A percentile compares a stretch with the other conserved stretches of the same genome.
Conservation (phyloP, 108 stramenopile species). For the Pseudonitzschia pungens region DNA sequence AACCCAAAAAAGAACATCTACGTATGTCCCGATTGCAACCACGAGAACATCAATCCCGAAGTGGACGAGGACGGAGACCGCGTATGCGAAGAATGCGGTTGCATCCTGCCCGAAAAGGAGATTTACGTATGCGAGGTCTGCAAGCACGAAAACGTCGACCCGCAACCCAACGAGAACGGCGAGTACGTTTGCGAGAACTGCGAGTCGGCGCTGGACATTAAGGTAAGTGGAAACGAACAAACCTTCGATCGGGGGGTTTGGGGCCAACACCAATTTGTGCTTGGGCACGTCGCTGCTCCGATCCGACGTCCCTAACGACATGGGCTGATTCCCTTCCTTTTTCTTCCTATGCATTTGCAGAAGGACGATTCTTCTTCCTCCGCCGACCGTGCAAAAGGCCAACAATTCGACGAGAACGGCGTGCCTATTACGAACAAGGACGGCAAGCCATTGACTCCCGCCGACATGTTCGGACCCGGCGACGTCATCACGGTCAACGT, state of each 20-base stretch:
- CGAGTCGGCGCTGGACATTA: conserved; percentile 23
- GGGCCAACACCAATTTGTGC: no score
- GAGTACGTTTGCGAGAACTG: conserved; percentile 34
- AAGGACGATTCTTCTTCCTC: conserved; percentile 14
- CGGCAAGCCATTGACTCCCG: conserved; percentile 41
- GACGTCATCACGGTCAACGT: conserved; percentile 46
- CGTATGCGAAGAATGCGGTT: conserved; percentile 36
- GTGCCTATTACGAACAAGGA: conserved; percentile 28
- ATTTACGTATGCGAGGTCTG: conserved; percentile 25
- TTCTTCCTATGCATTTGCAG: no score
- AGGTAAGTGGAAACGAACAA: neutral
- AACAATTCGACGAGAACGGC: conserved; percentile 36
- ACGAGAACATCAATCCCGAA: conserved; percentile 34
- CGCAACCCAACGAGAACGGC: conserved; percentile 18
- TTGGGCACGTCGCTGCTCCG: no score
- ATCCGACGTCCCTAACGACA: no score
- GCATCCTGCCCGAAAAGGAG: conserved; percentile 35
- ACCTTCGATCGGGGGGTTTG: neutral
- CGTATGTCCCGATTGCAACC: conserved; percentile 31
- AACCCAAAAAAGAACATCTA: neutral
- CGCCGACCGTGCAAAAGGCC: conserved; percentile 17
- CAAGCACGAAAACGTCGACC: conserved; percentile 28
- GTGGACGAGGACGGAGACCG: conserved; percentile 42
- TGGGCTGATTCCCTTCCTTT: no score
- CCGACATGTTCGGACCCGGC: conserved; percentile 46